These are phyloP conservation scores for Oryza officinalis DNA, from an alignment of 176 grass and related monocot species.

Conservation along the genomic window DNA sequence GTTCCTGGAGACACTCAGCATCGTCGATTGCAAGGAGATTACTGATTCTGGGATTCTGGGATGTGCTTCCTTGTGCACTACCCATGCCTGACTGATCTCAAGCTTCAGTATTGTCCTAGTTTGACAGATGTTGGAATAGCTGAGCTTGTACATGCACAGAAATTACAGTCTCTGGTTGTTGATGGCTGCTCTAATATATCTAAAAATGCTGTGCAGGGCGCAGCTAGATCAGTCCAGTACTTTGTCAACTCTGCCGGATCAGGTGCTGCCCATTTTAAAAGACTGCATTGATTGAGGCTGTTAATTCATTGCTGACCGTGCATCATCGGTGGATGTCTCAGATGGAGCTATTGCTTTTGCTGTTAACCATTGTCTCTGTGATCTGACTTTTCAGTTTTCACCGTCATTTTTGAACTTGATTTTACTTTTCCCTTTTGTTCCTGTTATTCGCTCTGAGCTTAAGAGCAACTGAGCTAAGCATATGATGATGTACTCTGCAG, in stretches of 20 bases:
- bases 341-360: no score
- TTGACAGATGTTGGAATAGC: slow-evolving; percentile 49
- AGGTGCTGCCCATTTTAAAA: no score
- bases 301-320: no score
- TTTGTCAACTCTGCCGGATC: not conserved
- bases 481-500: no score
- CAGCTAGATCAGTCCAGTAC: slow-evolving; percentile 46
- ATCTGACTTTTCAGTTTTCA: no score
- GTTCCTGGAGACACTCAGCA: slow-evolving; percentile 43
- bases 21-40: slow-evolving; percentile 36
- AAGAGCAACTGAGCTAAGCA: no score
- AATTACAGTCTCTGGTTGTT: slow-evolving; percentile 48
- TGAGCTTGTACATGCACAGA: slow-evolving; percentile 15
- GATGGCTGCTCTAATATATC: slow-evolving; percentile 48
- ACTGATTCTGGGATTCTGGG: slow-evolving; percentile 48
- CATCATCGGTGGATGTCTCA: no score
- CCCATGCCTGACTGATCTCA: slow-evolving; percentile 44
- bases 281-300: no score
- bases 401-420: no score
- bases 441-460: no score
- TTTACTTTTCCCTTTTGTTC: no score
- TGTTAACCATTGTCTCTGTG: no score
- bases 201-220: slow-evolving; percentile 38
- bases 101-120: slow-evolving; percentile 37
- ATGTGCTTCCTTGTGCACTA: slow-evolving; percentile 30